phyloP scores from a whole-genome alignment of 305 asterid species.

The Rubia balearica region DNA sequence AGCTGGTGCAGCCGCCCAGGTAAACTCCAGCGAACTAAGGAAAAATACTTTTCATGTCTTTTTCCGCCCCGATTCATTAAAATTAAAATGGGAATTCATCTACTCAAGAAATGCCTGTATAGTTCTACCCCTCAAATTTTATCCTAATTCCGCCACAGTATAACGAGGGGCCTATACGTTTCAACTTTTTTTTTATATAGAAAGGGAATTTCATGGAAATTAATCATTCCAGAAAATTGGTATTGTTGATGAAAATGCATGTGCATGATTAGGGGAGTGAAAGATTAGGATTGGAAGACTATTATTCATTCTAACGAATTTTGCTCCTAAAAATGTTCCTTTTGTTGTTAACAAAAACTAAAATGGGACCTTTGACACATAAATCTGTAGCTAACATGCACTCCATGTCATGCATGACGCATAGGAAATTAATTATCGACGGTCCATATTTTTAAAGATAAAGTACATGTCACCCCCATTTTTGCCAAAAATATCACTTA shows the following conservation, averaged over 20 bases:
- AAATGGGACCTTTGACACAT: conserved; percentile 31
- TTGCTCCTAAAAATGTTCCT: conserved; percentile 8
- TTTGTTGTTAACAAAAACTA: background rate
- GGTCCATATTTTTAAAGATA: background rate
- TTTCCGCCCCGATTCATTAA: too few species aligned
- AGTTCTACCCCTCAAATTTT: too few species aligned
- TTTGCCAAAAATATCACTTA: background rate
- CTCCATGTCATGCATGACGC: conserved; percentile 28
- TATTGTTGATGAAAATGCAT: background rate
- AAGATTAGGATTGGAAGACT: conserved; percentile 1
- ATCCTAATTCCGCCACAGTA: too few species aligned
- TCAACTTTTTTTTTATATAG: too few species aligned
- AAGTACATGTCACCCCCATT: background rate
- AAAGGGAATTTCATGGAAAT: background rate
- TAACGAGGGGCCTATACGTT: too few species aligned
- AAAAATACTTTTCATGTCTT: too few species aligned
- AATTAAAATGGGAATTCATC: too few species aligned
- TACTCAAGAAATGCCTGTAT: too few species aligned
- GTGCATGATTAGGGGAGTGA: conserved; percentile 8
- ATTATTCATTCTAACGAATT: background rate
- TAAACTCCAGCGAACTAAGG: too few species aligned
- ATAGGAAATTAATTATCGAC: background rate
- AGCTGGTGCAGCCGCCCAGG: too few species aligned
- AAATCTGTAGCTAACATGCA: conserved; percentile 30
- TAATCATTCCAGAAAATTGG: background rate